Evolutionary conservation across 1,284 basidiomycete genomes (phyloP).

Genomic region (Paramarasmius palmivorus): DNA sequence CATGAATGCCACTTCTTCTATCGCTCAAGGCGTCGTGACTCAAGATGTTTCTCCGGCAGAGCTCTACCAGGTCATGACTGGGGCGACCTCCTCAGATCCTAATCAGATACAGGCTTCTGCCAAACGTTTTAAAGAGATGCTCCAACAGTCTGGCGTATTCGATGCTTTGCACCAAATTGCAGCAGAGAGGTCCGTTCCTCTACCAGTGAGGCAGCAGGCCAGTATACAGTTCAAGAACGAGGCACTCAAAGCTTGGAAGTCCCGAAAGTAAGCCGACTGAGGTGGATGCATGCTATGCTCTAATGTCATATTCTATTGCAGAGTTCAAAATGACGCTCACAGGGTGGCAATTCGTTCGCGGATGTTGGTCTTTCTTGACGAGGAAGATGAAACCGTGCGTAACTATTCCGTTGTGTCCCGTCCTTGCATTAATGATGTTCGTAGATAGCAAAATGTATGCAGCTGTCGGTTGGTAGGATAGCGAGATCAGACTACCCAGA

Average conservation of each 20-base stretch:
- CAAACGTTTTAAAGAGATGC: conserved; percentile 62
- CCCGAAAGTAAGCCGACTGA: conserved; percentile 55
- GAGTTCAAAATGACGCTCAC: conserved; percentile 66
- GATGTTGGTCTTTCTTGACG: conserved; percentile 64
- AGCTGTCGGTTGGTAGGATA: conserved; percentile 68
- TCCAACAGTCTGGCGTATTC: conserved; percentile 67
- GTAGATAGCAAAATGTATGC: conserved; percentile 75
- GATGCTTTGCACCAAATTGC: conserved; percentile 75
- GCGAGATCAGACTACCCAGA: conserved; percentile 71
- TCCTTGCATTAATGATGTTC: background rate
- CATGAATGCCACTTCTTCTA: conserved; percentile 1
- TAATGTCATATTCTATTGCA: conserved; percentile 27
- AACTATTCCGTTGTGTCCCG: conserved; percentile 5
- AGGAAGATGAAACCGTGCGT: conserved; percentile 68
- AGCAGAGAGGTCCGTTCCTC: conserved; percentile 51
- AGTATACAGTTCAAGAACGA: conserved; percentile 85
- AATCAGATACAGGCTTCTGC: conserved; percentile 56
- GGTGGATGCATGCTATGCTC: conserved; percentile 9
- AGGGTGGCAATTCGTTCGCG: conserved; percentile 57
- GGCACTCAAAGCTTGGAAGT: conserved; percentile 66
- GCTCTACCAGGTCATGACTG: conserved; percentile 62
- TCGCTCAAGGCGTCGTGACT: conserved; percentile 23
- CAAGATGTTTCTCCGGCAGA: conserved; percentile 56
- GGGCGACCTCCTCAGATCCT: conserved; percentile 73
- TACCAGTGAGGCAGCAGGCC: conserved; percentile 69